Base-by-base conservation (phyloP, 257 asterid species). In the Fraxinus anomala region DNA sequence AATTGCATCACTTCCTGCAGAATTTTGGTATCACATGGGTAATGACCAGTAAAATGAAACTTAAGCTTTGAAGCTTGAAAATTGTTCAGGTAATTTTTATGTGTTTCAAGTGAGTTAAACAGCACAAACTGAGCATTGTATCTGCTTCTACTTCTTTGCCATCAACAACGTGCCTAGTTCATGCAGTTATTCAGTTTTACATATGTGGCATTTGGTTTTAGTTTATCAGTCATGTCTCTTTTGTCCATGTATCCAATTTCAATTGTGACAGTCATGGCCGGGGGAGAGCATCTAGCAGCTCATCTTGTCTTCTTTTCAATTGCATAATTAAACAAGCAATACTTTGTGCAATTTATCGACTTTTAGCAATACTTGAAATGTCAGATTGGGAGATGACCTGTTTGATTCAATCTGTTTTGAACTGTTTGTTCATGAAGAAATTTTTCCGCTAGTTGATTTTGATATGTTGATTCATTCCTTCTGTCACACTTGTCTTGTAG, bases 401-500 rank as follows among this genome's bases (percentile, higher is more conserved):
- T 63, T 63, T 10, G 69, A 63, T 63, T 2, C 36, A 23, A 23
- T 63, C 33, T 63, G 17, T 63, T 63, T 63, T 24, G 1, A 23
- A 63, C 69, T 23, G 33, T 24, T 26, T 8, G 31, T 61, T 11
- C 36, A 63, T 24, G 17, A 26, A 63, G 69, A 63, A 40, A 24
- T 9, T 9, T 63, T 23, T 3, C 69, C 2, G 7, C 69, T 26
- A 24, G 33, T 61, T 61, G 31, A 23, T 33, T 6, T 26, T 56
- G 3, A 21, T 56, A 17, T 56, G 66, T 56, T 19, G 66, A 19
- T 56, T 23, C 30, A 8, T 61, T 24, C 12, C 68, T 10, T 11
- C 2, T 59, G 16, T 61, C 33, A 0, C 30, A 8, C 6, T 3
- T 61, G 33, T 69, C 42, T 82, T 77, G 74, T 82, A 95, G 99